These are phyloP conservation scores for Manihot esculenta DNA, from an alignment of 441 rosid species.

Conservation along the genomic window DNA sequence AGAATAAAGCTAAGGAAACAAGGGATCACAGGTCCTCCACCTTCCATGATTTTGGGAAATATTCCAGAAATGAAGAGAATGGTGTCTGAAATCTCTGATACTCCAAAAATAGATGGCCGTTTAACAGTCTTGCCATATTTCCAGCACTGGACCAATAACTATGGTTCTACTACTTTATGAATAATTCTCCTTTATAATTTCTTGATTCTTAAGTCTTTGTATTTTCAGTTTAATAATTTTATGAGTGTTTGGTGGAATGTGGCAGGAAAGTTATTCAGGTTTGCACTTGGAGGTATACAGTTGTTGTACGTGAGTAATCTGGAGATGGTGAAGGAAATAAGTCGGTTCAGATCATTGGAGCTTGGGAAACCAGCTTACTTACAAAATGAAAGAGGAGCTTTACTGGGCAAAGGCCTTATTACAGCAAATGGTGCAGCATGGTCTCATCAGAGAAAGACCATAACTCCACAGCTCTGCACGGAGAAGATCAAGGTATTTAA, in stretches of 20 bases:
- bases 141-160: not conserved
- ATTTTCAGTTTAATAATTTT: too few species aligned
- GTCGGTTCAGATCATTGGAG: not conserved
- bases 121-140: constrained; percentile 1
- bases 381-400: constrained; percentile 14
- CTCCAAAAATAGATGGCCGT: not conserved
- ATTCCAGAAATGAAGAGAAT: not conserved
- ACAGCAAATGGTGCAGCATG: constrained; percentile 13
- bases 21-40: constrained; percentile 14
- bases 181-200: too few species aligned
- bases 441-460: constrained; percentile 7
- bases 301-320: not conserved
- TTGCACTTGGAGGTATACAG: constrained; percentile 1
- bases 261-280: constrained; percentile 3
- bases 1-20: constrained; percentile 1
- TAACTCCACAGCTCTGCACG: constrained; percentile 1
- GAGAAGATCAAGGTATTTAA: not conserved
- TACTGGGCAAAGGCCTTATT: constrained; percentile 13
- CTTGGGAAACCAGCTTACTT: constrained; percentile 12
- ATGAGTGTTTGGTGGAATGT: too few species aligned
- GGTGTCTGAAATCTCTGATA: not conserved
- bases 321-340: not conserved
- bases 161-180: not conserved
- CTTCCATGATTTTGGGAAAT: constrained; percentile 5
- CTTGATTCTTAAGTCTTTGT: too few species aligned